These are phyloP conservation scores for Tetraselmis chui DNA, from an alignment of 139 green algal species.

Conservation along the genomic window DNA sequence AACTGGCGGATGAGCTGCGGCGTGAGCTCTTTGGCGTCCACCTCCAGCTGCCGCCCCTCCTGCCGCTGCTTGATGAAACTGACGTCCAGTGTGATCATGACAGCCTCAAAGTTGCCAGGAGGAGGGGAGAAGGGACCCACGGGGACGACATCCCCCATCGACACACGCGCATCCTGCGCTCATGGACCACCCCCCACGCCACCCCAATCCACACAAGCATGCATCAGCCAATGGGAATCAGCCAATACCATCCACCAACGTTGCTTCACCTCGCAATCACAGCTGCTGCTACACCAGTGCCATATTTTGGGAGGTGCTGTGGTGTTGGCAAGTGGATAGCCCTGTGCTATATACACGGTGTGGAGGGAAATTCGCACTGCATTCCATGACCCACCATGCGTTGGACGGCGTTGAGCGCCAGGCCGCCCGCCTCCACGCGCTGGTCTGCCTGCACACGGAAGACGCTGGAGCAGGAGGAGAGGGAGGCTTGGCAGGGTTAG, in stretches of 20 bases:
- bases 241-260: background rate
- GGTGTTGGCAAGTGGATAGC: too few species aligned
- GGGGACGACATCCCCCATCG: slow-evolving; percentile 46
- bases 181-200: too few species aligned
- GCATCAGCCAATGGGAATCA: slow-evolving; percentile 2
- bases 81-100: slow-evolving; percentile 65
- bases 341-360: slow-evolving; percentile 1
- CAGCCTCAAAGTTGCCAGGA: slow-evolving; percentile 31
- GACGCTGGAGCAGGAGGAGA: too few species aligned
- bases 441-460: slow-evolving; percentile 47
- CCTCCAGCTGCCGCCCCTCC: slow-evolving; percentile 35
- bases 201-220: too few species aligned
- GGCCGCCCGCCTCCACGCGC: slow-evolving; percentile 33
- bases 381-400: slow-evolving; percentile 53
- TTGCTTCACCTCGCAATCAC: slow-evolving; percentile 12
- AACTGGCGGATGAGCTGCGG: slow-evolving; percentile 49
- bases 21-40: slow-evolving; percentile 58
- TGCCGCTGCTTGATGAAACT: slow-evolving; percentile 54
- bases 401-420: slow-evolving; percentile 85
- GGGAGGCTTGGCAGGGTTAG: too few species aligned
- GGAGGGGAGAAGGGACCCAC: slow-evolving; percentile 33
- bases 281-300: too few species aligned
- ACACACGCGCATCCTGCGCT: slow-evolving; percentile 54
- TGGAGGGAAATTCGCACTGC: background rate
- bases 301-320: too few species aligned